phyloP scores from a whole-genome alignment of 352 stramenopile genomes.

The Phytophthora sp. region DNA sequence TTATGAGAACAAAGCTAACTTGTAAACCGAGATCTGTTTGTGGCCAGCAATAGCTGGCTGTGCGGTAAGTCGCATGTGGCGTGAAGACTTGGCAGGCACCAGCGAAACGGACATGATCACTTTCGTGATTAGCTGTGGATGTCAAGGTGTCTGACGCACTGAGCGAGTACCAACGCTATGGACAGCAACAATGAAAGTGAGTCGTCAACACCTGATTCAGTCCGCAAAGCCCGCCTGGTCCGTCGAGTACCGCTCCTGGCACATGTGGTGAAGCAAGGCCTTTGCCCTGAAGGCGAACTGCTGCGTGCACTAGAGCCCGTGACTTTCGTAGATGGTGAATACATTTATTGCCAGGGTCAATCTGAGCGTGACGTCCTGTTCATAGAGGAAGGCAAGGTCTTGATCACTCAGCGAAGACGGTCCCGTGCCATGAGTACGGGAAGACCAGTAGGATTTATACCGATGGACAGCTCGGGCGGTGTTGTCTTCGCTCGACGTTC shows the following conservation, averaged over 20 bases:
- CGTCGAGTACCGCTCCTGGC: slow-evolving; percentile 56
- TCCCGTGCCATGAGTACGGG: slow-evolving; percentile 27
- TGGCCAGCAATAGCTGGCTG: slow-evolving; percentile 21
- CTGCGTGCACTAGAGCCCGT: slow-evolving; percentile 38
- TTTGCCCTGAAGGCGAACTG: slow-evolving; percentile 52
- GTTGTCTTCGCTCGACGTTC: not conserved
- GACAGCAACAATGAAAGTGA: slow-evolving; percentile 19
- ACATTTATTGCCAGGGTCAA: slow-evolving; percentile 72
- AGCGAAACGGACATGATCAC: slow-evolving; percentile 18
- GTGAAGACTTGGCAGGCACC: not conserved
- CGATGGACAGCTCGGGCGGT: slow-evolving; percentile 7
- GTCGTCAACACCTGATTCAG: slow-evolving; percentile 12
- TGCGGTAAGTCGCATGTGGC: not conserved
- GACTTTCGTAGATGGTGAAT: slow-evolving; percentile 58
- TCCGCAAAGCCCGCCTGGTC: slow-evolving; percentile 59
- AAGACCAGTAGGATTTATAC: slow-evolving; percentile 13
- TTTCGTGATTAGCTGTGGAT: slow-evolving; percentile 5
- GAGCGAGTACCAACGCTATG: slow-evolving; percentile 4
- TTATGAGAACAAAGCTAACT: slow-evolving; percentile 31
- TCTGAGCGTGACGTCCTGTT: slow-evolving; percentile 65
- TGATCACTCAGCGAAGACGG: slow-evolving; percentile 61
- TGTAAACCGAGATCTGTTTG: slow-evolving; percentile 7
- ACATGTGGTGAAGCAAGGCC: slow-evolving; percentile 48
- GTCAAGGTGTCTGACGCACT: not conserved
- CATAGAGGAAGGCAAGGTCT: slow-evolving; percentile 73